Evolutionary conservation across 2,329 filamentous ascomycete species (phyloP).

Genomic region (Venturia effusa): DNA sequence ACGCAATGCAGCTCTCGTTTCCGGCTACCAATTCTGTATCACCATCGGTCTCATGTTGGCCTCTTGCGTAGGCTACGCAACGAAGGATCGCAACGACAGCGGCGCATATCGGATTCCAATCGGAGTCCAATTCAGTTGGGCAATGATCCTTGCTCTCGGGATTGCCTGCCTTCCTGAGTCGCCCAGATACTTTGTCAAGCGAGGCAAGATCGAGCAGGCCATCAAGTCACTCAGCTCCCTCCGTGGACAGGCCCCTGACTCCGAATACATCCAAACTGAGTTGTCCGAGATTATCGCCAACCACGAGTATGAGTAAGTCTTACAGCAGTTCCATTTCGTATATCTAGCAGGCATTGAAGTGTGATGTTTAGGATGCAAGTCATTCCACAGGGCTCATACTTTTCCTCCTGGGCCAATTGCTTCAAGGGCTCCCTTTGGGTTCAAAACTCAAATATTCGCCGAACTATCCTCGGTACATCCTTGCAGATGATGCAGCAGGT

Average conservation of each 20-base stretch:
- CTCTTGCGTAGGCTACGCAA: conserved; percentile 62
- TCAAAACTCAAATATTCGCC: conserved; percentile 40
- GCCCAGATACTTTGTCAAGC: conserved; percentile 76
- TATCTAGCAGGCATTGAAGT: background rate
- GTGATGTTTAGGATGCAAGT: conserved; percentile 26
- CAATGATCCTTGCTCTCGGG: conserved; percentile 60
- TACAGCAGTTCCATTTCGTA: background rate
- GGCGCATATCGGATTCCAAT: conserved; percentile 74
- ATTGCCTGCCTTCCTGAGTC: conserved; percentile 73
- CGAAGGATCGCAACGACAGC: conserved; percentile 49
- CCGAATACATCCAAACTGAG: conserved; percentile 66
- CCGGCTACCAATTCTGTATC: conserved; percentile 75
- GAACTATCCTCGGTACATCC: conserved; percentile 35
- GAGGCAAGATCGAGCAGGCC: conserved; percentile 56
- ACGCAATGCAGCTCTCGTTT: conserved; percentile 61
- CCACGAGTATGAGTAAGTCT: conserved; percentile 60
- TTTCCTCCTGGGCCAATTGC: conserved; percentile 57
- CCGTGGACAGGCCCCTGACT: conserved; percentile 62
- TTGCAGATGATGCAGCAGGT: conserved; percentile 47
- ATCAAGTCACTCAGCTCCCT: conserved; percentile 52
- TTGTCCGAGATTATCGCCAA: conserved; percentile 81
- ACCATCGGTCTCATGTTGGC: conserved; percentile 70
- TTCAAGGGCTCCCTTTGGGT: conserved; percentile 45
- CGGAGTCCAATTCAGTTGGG: conserved; percentile 70
- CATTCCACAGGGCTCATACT: conserved; percentile 55